Evolutionary conservation across 768 basidiomycete genomes (phyloP), one percentile per base, ranked within the genome.

Genomic region (Auricularia sp.): DNA sequence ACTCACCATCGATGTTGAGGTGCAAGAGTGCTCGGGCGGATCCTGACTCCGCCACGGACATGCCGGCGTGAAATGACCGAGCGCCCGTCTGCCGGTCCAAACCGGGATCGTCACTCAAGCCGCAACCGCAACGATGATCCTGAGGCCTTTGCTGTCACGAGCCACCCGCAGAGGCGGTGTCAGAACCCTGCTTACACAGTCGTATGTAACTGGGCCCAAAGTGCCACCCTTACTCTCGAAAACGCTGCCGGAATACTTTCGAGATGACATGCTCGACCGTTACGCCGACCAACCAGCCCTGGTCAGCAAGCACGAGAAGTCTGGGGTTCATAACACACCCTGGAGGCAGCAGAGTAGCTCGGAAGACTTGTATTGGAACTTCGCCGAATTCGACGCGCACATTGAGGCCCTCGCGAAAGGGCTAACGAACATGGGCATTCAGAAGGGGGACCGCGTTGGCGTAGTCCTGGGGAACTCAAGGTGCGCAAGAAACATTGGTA

Each of bases 401-500:
- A 83, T 89, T 51, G 75, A 79, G 54, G 86, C 89, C 3, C 78
- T 90, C 5, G 85, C 91, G 1, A 77, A 88, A 61, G 92, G 91
- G 0, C 77, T 94, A 8, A 65, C 91, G 14, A 74, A 74, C 1
- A 75, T 92, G 76, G 90, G 90, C 16, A 85, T 94, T 3, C 75
- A 77, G 72, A 87, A 83, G 71, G 91, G 92, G 0, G 89, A 92
- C 68, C 79, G 91, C 7, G 85, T 93, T 24, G 92, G 82, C 0
- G 88, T 91, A 6, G 75, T 92, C 45, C 90, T 93, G 90, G 91
- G 90, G 3, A 94, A 92, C 67, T 89, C 83, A 66, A 93, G 91
- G 91, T 89, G 68, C 42, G 77, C 29, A 51, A 16, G 47, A 36
- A 56, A 34, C 24, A 1, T 29, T 29, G 29, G 29, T 8, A 16